Evolutionary conservation across 306 rosid genomes (phyloP), one percentile per base, ranked within the genome.

Genomic region (Malus sieversii): DNA sequence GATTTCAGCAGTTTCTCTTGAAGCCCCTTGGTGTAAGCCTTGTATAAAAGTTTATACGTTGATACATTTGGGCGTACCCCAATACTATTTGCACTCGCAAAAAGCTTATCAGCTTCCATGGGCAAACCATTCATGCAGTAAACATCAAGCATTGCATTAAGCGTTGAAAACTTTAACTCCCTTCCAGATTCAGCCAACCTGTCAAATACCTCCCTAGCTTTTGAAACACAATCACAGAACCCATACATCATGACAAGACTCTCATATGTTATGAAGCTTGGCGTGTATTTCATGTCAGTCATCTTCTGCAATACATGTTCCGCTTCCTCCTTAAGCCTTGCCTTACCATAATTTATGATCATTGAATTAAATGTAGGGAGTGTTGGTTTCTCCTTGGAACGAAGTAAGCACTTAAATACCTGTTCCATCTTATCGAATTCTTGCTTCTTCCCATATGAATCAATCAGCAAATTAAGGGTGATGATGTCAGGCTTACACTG

Each of bases 351-450:
- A 81, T 89, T 95, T 72, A 87, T 79, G 80, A 95, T 92, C 97
- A 92, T 95, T 10, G 97, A 95, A 80, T 95, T 95, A 84, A 89
- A 95, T 9, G 98, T 95, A 23, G 98, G 93, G 40, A 87, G 84
- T 9, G 97, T 81, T 10, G 98, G 96, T 75, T 71, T 86, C 90
- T 86, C 93, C 87, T 82, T 95, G 77, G 98, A 92, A 33, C 45
- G 84, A 20, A 90, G 77, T 62, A 95, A 86, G 85, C 98, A 92
- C 89, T 83, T 92, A 65, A 87, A 92, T 8, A 95, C 98, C 82
- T 95, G 97, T 78, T 95, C 98, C 98, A 95, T 95, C 90, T 92
- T 95, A 8, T 85, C 89, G 64, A 95, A 92, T 57, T 90, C 86
- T 76, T 95, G 98, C 83, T 84, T 92, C 88, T 90, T 92, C 73